phyloP scores from a whole-genome alignment of 805 yeast species.

The Sugiyamaella boreocaroliniensis region DNA sequence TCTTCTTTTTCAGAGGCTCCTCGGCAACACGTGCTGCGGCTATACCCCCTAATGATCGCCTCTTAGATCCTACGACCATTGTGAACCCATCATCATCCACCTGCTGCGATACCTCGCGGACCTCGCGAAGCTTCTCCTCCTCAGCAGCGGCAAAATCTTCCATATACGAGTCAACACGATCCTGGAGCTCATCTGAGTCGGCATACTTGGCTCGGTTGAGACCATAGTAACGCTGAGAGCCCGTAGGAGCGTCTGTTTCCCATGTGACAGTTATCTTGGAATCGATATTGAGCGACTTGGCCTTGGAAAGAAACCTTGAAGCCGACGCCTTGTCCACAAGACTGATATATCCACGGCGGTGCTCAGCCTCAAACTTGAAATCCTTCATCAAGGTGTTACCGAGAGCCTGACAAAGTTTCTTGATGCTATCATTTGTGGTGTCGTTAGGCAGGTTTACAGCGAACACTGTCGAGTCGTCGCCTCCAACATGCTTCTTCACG shows the following conservation, averaged over 20 bases:
- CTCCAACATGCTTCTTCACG: slow-evolving; percentile 28
- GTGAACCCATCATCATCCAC: slow-evolving; percentile 96
- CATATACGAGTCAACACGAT: slow-evolving; percentile 55
- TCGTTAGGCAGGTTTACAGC: slow-evolving; percentile 68
- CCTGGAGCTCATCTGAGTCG: slow-evolving; percentile 46
- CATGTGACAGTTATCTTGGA: slow-evolving; percentile 22
- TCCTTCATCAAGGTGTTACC: slow-evolving; percentile 38
- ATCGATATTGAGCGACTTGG: slow-evolving; percentile 43
- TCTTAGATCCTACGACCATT: slow-evolving; percentile 76
- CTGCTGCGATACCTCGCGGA: slow-evolving; percentile 33
- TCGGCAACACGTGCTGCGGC: slow-evolving; percentile 19
- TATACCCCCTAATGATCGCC: slow-evolving; percentile 72
- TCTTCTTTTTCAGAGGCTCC: slow-evolving; percentile 33
- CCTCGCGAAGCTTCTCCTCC: slow-evolving; percentile 34
- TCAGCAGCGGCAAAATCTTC: slow-evolving; percentile 65
- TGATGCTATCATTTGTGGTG: slow-evolving; percentile 46
- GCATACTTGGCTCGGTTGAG: slow-evolving; percentile 29
- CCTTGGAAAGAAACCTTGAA: slow-evolving; percentile 55
- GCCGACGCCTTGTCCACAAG: slow-evolving; percentile 67
- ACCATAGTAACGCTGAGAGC: slow-evolving; percentile 36
- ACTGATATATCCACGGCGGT: slow-evolving; percentile 52
- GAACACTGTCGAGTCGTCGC: slow-evolving; percentile 48
- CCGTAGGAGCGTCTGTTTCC: slow-evolving; percentile 37
- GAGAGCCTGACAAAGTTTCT: slow-evolving; percentile 46
- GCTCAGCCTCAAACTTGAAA: slow-evolving; percentile 26